Percentiles rank a stretch among this genome's conserved stretches.
These are phyloP conservation scores for Magnusiomyces suaveolens DNA, from an alignment of 1,139 yeast genomes.

Conservation along the genomic window DNA sequence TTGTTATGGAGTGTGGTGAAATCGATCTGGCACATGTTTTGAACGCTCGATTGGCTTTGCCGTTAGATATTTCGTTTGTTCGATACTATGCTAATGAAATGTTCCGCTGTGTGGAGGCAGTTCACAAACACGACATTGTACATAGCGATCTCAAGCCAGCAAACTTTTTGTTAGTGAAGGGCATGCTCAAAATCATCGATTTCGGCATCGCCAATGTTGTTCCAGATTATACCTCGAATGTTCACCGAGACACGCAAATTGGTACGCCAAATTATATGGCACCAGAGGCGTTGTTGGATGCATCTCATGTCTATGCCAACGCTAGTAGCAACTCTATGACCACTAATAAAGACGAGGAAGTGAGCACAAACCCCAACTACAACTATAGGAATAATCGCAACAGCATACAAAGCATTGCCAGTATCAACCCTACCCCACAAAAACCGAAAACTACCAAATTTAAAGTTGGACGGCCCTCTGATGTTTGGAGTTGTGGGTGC, in stretches of 20 bases:
- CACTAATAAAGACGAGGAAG: slow-evolving; percentile 15
- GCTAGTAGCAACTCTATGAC: slow-evolving; percentile 5
- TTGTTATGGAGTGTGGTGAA: slow-evolving; percentile 96
- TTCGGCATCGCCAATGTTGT: slow-evolving; percentile 95
- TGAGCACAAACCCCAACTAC: neutral
- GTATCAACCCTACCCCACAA: slow-evolving; percentile 14
- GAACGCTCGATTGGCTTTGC: slow-evolving; percentile 41
- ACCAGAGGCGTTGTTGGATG: slow-evolving; percentile 81
- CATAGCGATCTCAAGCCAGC: slow-evolving; percentile 96
- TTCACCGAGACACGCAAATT: slow-evolving; percentile 81
- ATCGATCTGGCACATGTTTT: slow-evolving; percentile 80
- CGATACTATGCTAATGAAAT: slow-evolving; percentile 74
- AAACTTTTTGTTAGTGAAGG: slow-evolving; percentile 79
- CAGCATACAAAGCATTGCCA: slow-evolving; percentile 10
- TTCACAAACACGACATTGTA: slow-evolving; percentile 79
- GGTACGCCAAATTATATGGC: slow-evolving; percentile 99
- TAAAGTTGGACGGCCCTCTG: slow-evolving; percentile 90
- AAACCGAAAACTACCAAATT: slow-evolving; percentile 34
- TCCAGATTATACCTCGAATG: slow-evolving; percentile 84
- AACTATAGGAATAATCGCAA: slow-evolving; percentile 2
- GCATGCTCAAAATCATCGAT: slow-evolving; percentile 78
- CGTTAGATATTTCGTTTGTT: slow-evolving; percentile 69
- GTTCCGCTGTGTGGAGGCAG: slow-evolving; percentile 75
- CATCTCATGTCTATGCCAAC: slow-evolving; percentile 31
- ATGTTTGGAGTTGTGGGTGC: slow-evolving; percentile 97